phyloP scores from a whole-genome alignment of 73 alveolate species.

The Paraurostyla sp. region DNA sequence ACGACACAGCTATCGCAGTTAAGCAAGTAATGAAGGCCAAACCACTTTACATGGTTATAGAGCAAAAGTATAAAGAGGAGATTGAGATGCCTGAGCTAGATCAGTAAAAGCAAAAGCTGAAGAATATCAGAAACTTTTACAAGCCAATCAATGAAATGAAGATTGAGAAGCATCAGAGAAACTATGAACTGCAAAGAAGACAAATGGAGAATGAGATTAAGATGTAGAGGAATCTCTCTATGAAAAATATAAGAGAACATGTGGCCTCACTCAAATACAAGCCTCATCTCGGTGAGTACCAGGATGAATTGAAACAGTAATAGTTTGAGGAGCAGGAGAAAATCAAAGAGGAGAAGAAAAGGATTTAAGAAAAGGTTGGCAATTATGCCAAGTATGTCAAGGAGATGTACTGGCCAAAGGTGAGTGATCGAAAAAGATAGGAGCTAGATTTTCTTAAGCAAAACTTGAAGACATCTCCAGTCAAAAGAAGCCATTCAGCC shows the following conservation, averaged over 20 bases:
- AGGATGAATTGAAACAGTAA: constrained; percentile 34
- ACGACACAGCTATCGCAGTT: constrained; percentile 41
- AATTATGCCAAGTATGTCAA: constrained; percentile 76
- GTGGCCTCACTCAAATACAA: constrained; percentile 25
- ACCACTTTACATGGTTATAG: constrained; percentile 67
- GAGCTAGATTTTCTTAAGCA: constrained; percentile 55
- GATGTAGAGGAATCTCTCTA: background rate
- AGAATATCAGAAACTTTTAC: constrained; percentile 65
- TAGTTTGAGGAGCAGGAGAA: constrained; percentile 24
- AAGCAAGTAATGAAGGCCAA: constrained; percentile 56
- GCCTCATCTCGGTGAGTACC: constrained; percentile 44
- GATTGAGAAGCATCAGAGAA: constrained; percentile 19
- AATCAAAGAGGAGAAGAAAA: constrained; percentile 53
- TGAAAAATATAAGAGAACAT: constrained; percentile 12
- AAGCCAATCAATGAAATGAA: constrained; percentile 52
- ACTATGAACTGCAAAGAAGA: constrained; percentile 13
- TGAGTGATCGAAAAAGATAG: constrained; percentile 28
- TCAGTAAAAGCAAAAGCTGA: constrained; percentile 66
- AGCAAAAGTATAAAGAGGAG: constrained; percentile 61
- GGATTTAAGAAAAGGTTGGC: constrained; percentile 57
- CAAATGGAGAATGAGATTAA: constrained; percentile 37
- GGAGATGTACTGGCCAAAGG: constrained; percentile 78
- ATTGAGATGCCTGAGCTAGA: constrained; percentile 81
- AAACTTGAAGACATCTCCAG: background rate
- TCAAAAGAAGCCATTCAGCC: background rate